Base-by-base conservation (phyloP, 169 alveolate genomes). In the Babesia microti region DNA sequence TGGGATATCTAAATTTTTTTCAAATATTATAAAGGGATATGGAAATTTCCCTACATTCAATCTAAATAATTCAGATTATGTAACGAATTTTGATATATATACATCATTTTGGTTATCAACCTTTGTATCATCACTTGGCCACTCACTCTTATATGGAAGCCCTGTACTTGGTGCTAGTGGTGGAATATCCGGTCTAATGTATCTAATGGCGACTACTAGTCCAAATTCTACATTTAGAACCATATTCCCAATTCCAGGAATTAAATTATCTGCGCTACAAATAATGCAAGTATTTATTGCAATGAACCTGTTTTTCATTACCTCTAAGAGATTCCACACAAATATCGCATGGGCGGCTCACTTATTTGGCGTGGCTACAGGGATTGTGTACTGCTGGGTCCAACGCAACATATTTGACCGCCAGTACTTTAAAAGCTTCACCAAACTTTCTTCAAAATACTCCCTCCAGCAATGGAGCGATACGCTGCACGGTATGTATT, bases 331-430 rank as follows among this genome's bases (percentile, higher is more conserved):
- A 46, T 35, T 54, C 27, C 35, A 32, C 37, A 51, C 69, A 27
- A 59, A 36, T 49, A 37, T 76, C 14, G 85, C 85, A 6, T 76
- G 85, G 85, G 65, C 79, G 28, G 85, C 85, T n/a, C 85, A 76
- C 41, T 47, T 76, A 33, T 59, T 76, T 45, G 85, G 85, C 17
- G 22, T 76, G 34, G 59, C 60, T 15, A 68, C 79, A 11, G 82
- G 82, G 6, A 82, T 76, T 19, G 27, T 65, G 17, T 76, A 76
- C 36, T 70, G 76, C 59, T 24, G 37, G 5, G 37, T 59, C 24
- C 85, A 76, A 66, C 60, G 69, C 35, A 4, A 51, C 14, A 55
- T 61, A 5, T 47, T 47, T 22, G 53, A 50, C 47, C 58, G 74
- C 19, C 60, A 50, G 19, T 67, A 68, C 21, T 61, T 61, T 53